Base-by-base conservation (phyloP, 257 asterid species). In the Gynochthodes officinalis region DNA sequence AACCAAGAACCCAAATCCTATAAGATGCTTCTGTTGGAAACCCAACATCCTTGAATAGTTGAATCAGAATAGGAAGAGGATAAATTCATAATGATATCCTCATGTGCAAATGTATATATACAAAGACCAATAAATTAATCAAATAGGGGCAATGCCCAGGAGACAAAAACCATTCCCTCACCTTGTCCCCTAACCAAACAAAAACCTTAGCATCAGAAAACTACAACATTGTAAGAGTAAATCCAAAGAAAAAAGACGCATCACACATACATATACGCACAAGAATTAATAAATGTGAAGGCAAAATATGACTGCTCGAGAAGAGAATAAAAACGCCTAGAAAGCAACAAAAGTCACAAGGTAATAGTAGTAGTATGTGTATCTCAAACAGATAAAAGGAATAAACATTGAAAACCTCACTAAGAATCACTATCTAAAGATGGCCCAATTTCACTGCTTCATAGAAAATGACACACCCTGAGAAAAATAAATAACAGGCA, bases 251-350 rank as follows among this genome's bases (percentile, higher is more conserved):
- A 78, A 82, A 78, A 70, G 96, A 88, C 96, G 75, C 78, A 55
- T 48, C 79, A 77, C 61, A 76, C 66, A 64, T 67, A 49, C 44
- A 75, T 18, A 76, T 44, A 73, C 43, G 75, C 81, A 78, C 72
- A 71, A 80, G 84, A 82, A 76, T 76, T 77, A 86, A 84, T 87
- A 82, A 86, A 83, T 85, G 92, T 73, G 86, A 86, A 86, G 89
- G 79, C 89, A 66, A 85, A 84, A 82, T 80, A 85, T 80, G 90
- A 90, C 96, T 87, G 97, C 98, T 90, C 93, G 86, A 90, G 89
- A 88, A 90, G 87, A 86, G 91, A 92, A 86, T 84, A 89, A 89
- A 85, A 81, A 81, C 82, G 84, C 88, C 91, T 89, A 85, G 96
- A 86, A 90, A 89, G 87, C 83, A 85, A 85, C 95, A 90, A 89